These are phyloP conservation scores for Alternaria conjuncta DNA, from an alignment of 2,329 filamentous ascomycete genomes.

Conservation along the genomic window DNA sequence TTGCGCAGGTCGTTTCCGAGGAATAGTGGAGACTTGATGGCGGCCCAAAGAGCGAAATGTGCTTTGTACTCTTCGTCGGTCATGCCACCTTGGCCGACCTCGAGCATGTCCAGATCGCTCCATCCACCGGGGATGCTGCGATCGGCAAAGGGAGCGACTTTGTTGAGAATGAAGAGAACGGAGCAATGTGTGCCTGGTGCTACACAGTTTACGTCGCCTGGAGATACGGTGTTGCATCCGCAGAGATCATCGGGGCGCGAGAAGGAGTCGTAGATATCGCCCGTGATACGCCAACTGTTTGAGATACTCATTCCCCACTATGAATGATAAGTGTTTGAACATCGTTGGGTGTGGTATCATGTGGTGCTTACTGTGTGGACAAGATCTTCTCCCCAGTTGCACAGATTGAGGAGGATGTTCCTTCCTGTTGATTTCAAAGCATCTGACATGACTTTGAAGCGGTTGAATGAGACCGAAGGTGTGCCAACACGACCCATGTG, in stretches of 20 bases:
- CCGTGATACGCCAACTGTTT: conserved; percentile 45
- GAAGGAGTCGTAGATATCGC: conserved; percentile 41
- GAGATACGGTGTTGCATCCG: conserved; percentile 31
- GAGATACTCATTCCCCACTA: conserved; percentile 45
- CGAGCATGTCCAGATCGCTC: conserved; percentile 42
- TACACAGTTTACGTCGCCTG: conserved; percentile 33
- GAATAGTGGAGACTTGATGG: conserved; percentile 52
- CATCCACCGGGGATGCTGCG: conserved; percentile 38
- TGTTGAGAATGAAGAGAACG: conserved; percentile 39
- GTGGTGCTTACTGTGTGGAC: conserved; percentile 30
- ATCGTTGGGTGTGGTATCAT: not conserved
- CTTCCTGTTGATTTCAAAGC: conserved; percentile 30
- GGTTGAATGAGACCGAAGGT: conserved; percentile 32
- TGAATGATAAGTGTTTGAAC: not conserved
- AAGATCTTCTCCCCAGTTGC: conserved; percentile 46
- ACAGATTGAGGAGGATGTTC: conserved; percentile 38
- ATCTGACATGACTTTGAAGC: conserved; percentile 37
- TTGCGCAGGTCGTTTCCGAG: conserved; percentile 52
- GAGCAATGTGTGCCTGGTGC: conserved; percentile 38
- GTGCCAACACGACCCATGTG: conserved; percentile 37
- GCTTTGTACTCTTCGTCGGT: conserved; percentile 44
- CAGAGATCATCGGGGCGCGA: conserved; percentile 37
- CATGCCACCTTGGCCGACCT: conserved; percentile 38
- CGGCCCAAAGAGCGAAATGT: conserved; percentile 52
- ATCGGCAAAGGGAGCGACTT: conserved; percentile 34